A percentile compares a stretch with the other conserved stretches of the same genome.
Conservation (phyloP, 148 eudicot species). For the Rhododendron kiyosumense region DNA sequence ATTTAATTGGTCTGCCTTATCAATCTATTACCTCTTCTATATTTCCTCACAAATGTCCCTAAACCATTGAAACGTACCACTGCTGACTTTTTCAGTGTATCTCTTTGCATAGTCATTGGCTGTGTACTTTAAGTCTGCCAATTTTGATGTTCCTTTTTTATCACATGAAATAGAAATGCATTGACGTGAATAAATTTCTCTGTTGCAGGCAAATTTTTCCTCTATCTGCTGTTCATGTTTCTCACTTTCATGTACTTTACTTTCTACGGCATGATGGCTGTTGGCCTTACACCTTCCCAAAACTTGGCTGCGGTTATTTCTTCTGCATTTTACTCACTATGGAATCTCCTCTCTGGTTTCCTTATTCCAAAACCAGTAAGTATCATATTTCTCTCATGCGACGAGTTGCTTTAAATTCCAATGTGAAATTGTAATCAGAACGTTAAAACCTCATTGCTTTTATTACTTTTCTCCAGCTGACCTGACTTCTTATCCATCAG, state of each 20-base stretch:
- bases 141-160: neutral
- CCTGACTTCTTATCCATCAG: neutral
- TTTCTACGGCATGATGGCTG: slow-evolving; percentile 90
- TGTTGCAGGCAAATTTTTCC: slow-evolving; percentile 67
- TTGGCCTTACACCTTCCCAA: slow-evolving; percentile 67
- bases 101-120: neutral
- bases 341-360: slow-evolving; percentile 94
- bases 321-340: slow-evolving; percentile 73
- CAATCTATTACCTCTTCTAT: neutral
- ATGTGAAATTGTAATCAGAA: neutral
- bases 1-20: neutral
- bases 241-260: slow-evolving; percentile 89
- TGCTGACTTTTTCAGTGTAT: neutral
- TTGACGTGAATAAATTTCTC: neutral
- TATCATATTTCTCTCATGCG: slow-evolving; percentile 1
- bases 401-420: neutral
- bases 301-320: slow-evolving; percentile 75
- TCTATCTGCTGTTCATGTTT: slow-evolving; percentile 68
- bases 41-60: neutral
- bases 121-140: neutral
- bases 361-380: slow-evolving; percentile 73
- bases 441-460: neutral
- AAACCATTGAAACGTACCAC: neutral
- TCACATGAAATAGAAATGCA: neutral
- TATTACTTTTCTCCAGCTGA: neutral